phyloP scores from a whole-genome alignment of 257 asterid species.

The Solanum commersonii region DNA sequence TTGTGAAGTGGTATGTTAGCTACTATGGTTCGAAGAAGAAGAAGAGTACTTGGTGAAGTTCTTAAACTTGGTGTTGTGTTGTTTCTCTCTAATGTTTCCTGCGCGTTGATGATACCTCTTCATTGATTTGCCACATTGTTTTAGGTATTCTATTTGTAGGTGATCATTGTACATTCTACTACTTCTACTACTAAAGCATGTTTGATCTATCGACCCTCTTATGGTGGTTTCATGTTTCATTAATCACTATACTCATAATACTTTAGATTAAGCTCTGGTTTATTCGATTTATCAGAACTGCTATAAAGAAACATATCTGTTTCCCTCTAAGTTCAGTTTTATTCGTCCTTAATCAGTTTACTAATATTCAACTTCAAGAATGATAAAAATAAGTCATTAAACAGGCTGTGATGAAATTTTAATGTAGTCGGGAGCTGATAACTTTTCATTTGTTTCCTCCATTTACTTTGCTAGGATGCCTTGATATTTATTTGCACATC shows the following conservation, averaged over 20 bases:
- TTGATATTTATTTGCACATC: not conserved
- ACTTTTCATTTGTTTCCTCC: not conserved
- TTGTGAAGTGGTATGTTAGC: constrained; percentile 57
- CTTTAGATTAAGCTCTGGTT: not conserved
- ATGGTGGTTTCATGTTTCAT: not conserved
- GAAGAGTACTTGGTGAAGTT: constrained; percentile 48
- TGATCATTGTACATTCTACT: constrained; percentile 14
- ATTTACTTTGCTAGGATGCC: not conserved
- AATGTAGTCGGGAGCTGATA: not conserved
- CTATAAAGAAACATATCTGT: not conserved
- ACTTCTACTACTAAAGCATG: not conserved
- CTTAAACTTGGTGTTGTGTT: not conserved
- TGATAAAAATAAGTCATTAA: not conserved
- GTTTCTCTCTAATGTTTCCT: not conserved
- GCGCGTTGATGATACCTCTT: constrained; percentile 7
- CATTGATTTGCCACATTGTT: constrained; percentile 17
- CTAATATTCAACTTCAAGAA: not conserved
- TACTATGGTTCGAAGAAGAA: constrained; percentile 59
- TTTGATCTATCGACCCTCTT: not conserved
- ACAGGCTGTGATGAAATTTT: not conserved
- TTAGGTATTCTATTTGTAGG: constrained; percentile 12
- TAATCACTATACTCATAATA: not conserved
- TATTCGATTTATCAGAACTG: not conserved
- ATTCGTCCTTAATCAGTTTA: not conserved
- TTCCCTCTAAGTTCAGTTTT: not conserved